Base-by-base conservation (phyloP, 768 basidiomycete species). In the Boletellus sp. region DNA sequence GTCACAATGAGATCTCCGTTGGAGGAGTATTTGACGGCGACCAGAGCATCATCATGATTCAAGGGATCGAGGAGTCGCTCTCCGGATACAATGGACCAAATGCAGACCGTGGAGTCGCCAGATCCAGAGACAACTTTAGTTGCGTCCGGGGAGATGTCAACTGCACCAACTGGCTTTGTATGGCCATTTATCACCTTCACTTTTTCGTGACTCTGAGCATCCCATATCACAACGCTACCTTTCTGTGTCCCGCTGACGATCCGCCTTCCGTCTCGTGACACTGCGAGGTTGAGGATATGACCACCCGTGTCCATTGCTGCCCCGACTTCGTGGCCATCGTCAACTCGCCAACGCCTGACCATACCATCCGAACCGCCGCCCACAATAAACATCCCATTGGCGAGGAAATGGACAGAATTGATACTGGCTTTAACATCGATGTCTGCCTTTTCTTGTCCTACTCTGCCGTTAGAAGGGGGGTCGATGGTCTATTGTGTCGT, bases 81-180 rank as follows among this genome's bases (percentile, higher is more conserved):
- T 10, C 58, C 37, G 31, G 50, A 45, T 3, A 6, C 16, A 22
- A 60, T 16, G 9, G 40, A 42, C 47, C 33, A 48, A 5, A 42
- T 13, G 10, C 39, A 23, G 15, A 11, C 23, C 8, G 39, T 35
- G 11, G 4, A 4, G 33, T 48, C 24, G 9, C 23, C 2, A 3
- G 31, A 32, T 23, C 40, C 59, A 6, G 44, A 44, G 13, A 39
- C 52, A 9, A 60, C 39, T 6, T 24, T 47, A 2, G 49, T 57
- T 24, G 35, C 47, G n/a, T 60, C 54, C 5, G 49, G 49, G 0
- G 58, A 60, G 10, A 56, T 20, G 26, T 60, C 58, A 9, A 56
- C 10, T 3, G 42, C 15, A 2, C 23, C 6, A 2, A 51, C 35
- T 22, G 32, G 4, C 31, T 6, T 16, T 42, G 5, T 6, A 34